Conservation (phyloP, 2,329 filamentous ascomycete species). For the Purpureocillium lavendulum region DNA sequence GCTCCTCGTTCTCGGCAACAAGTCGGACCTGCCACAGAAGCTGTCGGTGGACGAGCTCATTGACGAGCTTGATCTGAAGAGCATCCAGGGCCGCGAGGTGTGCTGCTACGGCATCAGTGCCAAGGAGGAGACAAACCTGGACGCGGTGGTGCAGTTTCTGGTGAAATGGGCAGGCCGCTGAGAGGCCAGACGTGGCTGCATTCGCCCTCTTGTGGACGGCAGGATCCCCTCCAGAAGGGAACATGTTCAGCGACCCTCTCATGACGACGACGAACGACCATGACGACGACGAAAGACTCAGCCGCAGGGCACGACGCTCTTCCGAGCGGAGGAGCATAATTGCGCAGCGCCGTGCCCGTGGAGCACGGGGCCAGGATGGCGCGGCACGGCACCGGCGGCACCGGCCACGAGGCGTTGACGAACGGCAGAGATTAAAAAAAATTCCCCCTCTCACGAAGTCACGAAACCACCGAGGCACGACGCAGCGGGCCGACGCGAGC, state of each 20-base stretch:
- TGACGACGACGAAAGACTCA: conserved; percentile 4
- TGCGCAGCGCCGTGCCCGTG: background rate
- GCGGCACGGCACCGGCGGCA: background rate
- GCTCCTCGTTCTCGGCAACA: conserved; percentile 90
- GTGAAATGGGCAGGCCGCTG: conserved; percentile 79
- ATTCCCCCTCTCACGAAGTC: conserved; percentile 26
- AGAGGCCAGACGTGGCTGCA: conserved; percentile 13
- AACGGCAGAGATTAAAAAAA: conserved; percentile 17
- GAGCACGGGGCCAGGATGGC: background rate
- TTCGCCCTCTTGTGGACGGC: background rate
- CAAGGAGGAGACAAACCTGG: conserved; percentile 97
- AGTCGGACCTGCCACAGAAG: conserved; percentile 88
- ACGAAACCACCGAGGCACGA: conserved; percentile 12
- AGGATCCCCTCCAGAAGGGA: background rate
- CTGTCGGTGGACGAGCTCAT: conserved; percentile 92
- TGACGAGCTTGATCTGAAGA: conserved; percentile 82
- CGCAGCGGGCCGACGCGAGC: background rate
- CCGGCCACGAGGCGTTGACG: conserved; percentile 5
- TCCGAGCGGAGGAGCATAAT: background rate
- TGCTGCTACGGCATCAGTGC: conserved; percentile 98
- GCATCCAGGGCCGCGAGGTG: conserved; percentile 84
- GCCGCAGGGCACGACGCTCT: conserved; percentile 1
- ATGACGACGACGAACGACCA: conserved; percentile 7
- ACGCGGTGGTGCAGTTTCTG: conserved; percentile 93
- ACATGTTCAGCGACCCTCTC: background rate